Percentiles rank a stretch among this genome's conserved stretches.
phyloP scores from a whole-genome alignment of 768 basidiomycete species.

The Mycena maculata region DNA sequence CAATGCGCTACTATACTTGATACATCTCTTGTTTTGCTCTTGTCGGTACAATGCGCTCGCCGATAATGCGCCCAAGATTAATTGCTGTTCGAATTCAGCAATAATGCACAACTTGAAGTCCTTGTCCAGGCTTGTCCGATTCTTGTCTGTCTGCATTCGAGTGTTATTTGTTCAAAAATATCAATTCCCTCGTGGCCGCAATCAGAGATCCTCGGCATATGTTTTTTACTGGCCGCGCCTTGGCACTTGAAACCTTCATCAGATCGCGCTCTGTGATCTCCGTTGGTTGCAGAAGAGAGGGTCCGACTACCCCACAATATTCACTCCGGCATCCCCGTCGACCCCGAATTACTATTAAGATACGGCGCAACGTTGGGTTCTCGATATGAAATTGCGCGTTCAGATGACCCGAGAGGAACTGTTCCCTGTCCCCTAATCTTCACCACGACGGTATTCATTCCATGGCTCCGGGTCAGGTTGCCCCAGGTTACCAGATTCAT shows the following conservation, averaged over 20 bases:
- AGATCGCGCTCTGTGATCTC: background rate
- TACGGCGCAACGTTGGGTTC: too few relatives aligned
- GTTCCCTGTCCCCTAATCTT: too few relatives aligned
- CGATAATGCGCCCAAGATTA: background rate
- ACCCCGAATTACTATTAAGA: too few relatives aligned
- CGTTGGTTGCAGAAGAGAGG: background rate
- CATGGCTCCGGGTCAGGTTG: background rate
- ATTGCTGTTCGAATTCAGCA: conserved; percentile 16
- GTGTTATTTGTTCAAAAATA: background rate
- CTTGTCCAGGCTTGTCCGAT: background rate
- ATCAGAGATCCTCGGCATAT: background rate
- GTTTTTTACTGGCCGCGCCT: background rate
- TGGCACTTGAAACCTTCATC: background rate
- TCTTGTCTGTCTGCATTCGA: background rate
- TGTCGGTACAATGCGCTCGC: background rate
- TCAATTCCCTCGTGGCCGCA: background rate
- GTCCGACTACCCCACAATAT: too few relatives aligned
- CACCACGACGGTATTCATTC: too few relatives aligned
- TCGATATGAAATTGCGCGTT: too few relatives aligned
- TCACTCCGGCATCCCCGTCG: too few relatives aligned
- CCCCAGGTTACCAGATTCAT: background rate
- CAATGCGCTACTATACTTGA: too few relatives aligned
- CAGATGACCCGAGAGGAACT: too few relatives aligned
- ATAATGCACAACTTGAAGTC: conserved; percentile 2
- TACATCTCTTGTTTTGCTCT: background rate